Evolutionary conservation across 2,329 filamentous ascomycete genomes (phyloP), one percentile per base, ranked within the genome.

Genomic region (Cladosporium sp.): DNA sequence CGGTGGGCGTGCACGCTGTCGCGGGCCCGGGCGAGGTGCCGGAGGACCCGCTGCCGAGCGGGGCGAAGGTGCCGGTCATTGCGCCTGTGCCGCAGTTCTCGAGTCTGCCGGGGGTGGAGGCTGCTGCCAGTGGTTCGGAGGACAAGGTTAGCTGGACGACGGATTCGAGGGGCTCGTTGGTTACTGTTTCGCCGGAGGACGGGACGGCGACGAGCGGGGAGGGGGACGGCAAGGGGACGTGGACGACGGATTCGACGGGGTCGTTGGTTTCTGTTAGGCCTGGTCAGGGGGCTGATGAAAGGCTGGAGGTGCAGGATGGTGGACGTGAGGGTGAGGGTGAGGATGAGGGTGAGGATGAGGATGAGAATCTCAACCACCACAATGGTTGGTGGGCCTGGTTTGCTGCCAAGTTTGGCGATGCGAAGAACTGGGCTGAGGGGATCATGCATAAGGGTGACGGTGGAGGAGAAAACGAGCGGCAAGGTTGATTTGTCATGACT

Each of bases 1-100:
- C 84, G 0, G 65, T 82, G 10, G 86, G 85, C 4, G 65, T 81
- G 2, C 87, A 91, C 56, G 60, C 61, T 13, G 19, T 46, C 4
- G 44, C 53, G 32, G 57, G 48, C 19, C 52, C 54, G 11, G 38
- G 40, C 10, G 54, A 60, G 9, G 43, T 59, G 16, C 57, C 57
- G 2, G 59, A 63, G 16, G 63, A 65, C 43, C 53, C 31, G 28
- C 13, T 50, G 11, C 46, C 40, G 18, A 51, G 41, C 18, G 42
- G 42, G 0, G 41, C 31, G 35, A 38, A 11, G n/a, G 46, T 43
- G 22, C 53, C 46, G 13, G 49, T 41, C 2, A 52, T 46, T 34
- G 43, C 28, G 11, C 49, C 49, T 14, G 43, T 52, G 16, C 49
- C 49, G 7, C 34, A 45, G 5, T 46, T 46, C 11, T 52, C 43